Evolutionary conservation across 2,329 filamentous ascomycete genomes (phyloP).

Genomic region (Exophiala xenobiotica): DNA sequence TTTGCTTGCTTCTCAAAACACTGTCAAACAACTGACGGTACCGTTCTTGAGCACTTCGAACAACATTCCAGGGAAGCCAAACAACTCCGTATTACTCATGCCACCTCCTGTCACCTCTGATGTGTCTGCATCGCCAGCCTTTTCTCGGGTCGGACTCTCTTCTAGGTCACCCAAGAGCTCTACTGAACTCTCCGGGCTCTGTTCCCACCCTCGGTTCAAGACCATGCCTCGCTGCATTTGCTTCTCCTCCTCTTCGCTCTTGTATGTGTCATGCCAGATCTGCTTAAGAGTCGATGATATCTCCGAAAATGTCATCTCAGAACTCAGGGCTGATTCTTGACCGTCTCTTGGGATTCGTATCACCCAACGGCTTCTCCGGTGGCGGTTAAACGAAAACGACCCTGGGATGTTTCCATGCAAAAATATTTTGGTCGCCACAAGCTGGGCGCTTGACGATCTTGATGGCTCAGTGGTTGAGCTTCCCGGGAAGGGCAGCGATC

Average conservation of each 20-base stretch:
- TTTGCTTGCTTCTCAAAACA: conserved; percentile 40
- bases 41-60: conserved; percentile 97
- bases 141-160: conserved; percentile 54
- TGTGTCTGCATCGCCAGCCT: conserved; percentile 29
- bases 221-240: conserved; percentile 68
- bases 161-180: conserved; percentile 86
- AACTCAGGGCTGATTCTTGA: conserved; percentile 54
- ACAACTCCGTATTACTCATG: conserved; percentile 76
- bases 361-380: conserved; percentile 85
- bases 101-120: conserved; percentile 53
- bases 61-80: conserved; percentile 87
- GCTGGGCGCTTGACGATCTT: conserved; percentile 51
- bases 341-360: conserved; percentile 54
- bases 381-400: conserved; percentile 94
- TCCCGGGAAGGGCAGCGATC: conserved; percentile 62
- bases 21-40: conserved; percentile 81
- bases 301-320: conserved; percentile 74
- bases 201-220: conserved; percentile 82
- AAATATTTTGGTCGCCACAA: conserved; percentile 88
- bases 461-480: conserved; percentile 7
- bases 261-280: conserved; percentile 68
- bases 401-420: conserved; percentile 93
- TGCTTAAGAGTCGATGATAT: conserved; percentile 68
- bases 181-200: conserved; percentile 80
- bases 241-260: conserved; percentile 55